Evolutionary conservation across 352 stramenopile species (phyloP).

Genomic region (Phytopythium montanum): DNA sequence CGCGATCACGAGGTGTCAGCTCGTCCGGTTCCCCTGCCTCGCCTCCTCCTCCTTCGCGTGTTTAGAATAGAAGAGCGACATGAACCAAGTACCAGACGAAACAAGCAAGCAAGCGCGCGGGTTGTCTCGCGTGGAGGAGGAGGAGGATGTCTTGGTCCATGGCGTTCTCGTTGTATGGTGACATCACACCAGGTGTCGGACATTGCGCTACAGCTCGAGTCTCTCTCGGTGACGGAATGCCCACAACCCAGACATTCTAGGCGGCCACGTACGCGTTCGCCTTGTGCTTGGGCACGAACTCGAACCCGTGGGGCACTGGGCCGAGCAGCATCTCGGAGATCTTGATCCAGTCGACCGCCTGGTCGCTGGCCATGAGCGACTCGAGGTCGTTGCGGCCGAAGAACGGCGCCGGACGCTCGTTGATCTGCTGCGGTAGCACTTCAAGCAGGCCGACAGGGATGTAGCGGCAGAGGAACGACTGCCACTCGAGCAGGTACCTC

Average conservation of each 20-base stretch:
- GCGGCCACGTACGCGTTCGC: conserved; percentile 89
- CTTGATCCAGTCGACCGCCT: conserved; percentile 98
- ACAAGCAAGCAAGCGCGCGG: neutral
- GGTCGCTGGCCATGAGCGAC: conserved; percentile 95
- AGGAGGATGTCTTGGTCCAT: neutral
- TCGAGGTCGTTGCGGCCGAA: conserved; percentile 96
- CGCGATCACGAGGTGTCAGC: neutral
- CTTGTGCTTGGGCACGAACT: conserved; percentile 98
- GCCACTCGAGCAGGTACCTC: conserved; percentile 98
- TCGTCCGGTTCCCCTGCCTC: neutral
- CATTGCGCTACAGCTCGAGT: too few species aligned
- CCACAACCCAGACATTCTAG: conserved; percentile 5
- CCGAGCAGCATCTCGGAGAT: conserved; percentile 99
- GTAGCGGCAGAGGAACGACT: conserved; percentile 98
- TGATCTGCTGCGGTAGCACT: conserved; percentile 95
- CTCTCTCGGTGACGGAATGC: neutral
- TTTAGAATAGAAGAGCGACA: conserved; percentile 3
- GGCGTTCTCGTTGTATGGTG: too few species aligned
- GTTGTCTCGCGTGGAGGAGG: neutral
- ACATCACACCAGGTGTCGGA: too few species aligned
- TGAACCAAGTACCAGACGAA: neutral
- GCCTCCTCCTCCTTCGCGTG: neutral
- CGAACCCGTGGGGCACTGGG: conserved; percentile 86
- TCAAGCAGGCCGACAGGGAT: conserved; percentile 97
- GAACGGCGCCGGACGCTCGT: conserved; percentile 93